Conservation (phyloP, 208 protist species). For the Borovskyia barvae region DNA sequence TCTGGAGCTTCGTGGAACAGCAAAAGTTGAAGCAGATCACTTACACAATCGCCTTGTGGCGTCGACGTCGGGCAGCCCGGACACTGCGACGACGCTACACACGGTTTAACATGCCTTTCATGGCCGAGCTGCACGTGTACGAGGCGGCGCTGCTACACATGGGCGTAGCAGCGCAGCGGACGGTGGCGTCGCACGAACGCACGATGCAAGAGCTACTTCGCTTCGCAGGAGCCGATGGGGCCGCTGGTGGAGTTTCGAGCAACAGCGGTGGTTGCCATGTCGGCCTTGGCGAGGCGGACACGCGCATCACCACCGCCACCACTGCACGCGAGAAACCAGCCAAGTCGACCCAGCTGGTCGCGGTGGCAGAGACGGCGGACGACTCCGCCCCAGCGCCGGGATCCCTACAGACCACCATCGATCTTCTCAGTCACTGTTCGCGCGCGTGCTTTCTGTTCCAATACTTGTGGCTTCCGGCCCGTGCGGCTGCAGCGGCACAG, state of each 20-base stretch:
- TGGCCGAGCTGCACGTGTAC: constrained; percentile 61
- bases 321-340: too few species aligned
- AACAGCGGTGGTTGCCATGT: neutral
- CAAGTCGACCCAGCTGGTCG: neutral
- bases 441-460: constrained; percentile 19
- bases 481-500: constrained; percentile 10
- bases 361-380: neutral
- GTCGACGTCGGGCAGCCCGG: constrained; percentile 47
- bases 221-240: neutral
- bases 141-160: constrained; percentile 34
- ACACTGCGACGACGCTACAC: constrained; percentile 53
- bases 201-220: constrained; percentile 15
- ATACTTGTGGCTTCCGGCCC: constrained; percentile 17
- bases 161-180: constrained; percentile 16
- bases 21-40: constrained; percentile 78
- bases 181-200: neutral
- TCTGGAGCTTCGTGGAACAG: constrained; percentile 54
- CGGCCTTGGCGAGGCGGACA: neutral
- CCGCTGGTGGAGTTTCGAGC: neutral
- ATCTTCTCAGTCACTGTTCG: constrained; percentile 22
- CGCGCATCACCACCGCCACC: too few species aligned
- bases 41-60: constrained; percentile 52
- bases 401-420: neutral
- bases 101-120: constrained; percentile 59
- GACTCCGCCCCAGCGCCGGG: too few species aligned